A percentile compares a stretch with the other conserved stretches of the same genome.
These are phyloP conservation scores for Camelina hispida DNA, from an alignment of 345 rosid species.

Conservation along the genomic window DNA sequence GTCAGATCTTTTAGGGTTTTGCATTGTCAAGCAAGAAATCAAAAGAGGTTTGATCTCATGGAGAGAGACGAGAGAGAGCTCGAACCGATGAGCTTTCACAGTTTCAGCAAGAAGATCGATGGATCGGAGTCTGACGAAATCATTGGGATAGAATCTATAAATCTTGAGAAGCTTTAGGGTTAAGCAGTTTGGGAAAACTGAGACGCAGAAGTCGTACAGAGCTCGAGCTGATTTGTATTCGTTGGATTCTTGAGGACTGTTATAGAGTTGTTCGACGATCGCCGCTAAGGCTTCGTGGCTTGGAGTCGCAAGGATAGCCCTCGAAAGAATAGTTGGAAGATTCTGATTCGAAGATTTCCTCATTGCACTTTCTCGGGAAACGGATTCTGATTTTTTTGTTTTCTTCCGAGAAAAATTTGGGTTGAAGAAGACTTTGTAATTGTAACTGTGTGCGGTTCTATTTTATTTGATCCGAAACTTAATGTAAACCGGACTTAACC, in stretches of 20 bases:
- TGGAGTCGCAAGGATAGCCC: not conserved
- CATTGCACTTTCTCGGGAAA: not conserved
- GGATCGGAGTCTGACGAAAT: not conserved
- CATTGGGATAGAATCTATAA: not conserved
- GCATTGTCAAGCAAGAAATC: slow-evolving; percentile 15
- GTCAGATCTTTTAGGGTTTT: not conserved
- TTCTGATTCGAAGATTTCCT: not conserved
- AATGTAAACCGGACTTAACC: slow-evolving; percentile 4
- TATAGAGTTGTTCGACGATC: not conserved
- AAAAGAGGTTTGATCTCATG: slow-evolving; percentile 1
- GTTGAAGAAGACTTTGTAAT: too few relatives aligned
- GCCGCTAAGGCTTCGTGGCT: not conserved
- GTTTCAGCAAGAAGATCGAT: not conserved
- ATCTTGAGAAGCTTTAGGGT: slow-evolving; percentile 7
- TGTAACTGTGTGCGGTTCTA: too few relatives aligned
- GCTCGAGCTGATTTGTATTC: not conserved
- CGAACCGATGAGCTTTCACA: not conserved
- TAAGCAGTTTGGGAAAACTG: not conserved
- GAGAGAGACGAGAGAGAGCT: slow-evolving; percentile 1
- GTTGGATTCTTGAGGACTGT: not conserved
- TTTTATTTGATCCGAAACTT: not conserved
- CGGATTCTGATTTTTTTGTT: not conserved
- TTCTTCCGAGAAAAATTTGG: not conserved
- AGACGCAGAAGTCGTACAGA: slow-evolving; percentile 5
- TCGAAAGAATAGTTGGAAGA: not conserved